These are phyloP conservation scores for Rubia tinctorum DNA, from an alignment of 305 asterid genomes.

Conservation along the genomic window DNA sequence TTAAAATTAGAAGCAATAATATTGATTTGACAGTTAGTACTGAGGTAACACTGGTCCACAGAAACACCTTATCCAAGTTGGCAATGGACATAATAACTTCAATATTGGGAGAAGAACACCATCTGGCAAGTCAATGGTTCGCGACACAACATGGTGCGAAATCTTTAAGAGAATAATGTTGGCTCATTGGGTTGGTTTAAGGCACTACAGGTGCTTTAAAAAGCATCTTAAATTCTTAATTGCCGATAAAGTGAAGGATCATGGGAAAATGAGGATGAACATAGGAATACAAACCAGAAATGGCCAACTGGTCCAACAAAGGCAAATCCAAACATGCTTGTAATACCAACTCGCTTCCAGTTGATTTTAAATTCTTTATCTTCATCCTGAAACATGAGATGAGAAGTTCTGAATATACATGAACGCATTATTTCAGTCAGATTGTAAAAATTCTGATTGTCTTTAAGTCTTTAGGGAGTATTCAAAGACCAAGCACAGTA, in stretches of 20 bases:
- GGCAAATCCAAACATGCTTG: constrained; percentile 81
- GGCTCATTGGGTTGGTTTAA: constrained; percentile 5
- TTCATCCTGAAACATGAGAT: constrained; percentile 47
- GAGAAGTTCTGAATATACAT: neutral
- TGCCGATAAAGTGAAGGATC: neutral
- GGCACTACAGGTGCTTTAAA: neutral
- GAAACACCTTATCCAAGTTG: neutral
- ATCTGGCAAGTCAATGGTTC: constrained; percentile 1
- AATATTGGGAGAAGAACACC: neutral
- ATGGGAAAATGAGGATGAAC: neutral
- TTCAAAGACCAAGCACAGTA: neutral
- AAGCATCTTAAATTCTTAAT: neutral
- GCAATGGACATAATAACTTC: neutral
- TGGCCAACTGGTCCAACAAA: constrained; percentile 98
- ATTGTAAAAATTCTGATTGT: neutral
- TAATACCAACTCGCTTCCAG: constrained; percentile 86
- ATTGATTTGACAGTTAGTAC: neutral
- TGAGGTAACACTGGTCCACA: neutral
- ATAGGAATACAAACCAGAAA: constrained; percentile 61
- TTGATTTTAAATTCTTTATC: constrained; percentile 60
- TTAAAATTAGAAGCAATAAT: neutral
- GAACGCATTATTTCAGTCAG: neutral
- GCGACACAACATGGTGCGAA: neutral
- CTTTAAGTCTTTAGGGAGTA: neutral
- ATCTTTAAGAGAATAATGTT: neutral